phyloP scores from a whole-genome alignment of 1,139 yeast species.

The Pichia sp. region DNA sequence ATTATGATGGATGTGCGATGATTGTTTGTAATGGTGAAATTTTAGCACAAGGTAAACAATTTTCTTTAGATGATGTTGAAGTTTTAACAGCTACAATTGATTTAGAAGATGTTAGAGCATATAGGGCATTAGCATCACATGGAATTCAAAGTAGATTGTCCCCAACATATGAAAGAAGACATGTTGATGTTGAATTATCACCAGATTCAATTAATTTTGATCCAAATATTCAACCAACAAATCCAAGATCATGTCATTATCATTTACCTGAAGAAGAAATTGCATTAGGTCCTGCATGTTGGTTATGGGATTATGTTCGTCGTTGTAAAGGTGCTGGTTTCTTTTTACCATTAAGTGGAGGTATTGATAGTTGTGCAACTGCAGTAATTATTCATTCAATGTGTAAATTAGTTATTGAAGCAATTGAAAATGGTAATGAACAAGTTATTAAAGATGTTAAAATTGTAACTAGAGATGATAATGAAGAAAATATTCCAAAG shows the following conservation, averaged over 20 bases:
- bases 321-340: conserved; percentile 86
- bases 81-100: conserved; percentile 92
- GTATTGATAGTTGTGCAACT: conserved; percentile 96
- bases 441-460: conserved; percentile 71
- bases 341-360: conserved; percentile 92
- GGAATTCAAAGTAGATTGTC: conserved; percentile 64
- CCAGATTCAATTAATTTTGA: conserved; percentile 55
- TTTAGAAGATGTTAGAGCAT: conserved; percentile 81
- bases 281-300: conserved; percentile 97
- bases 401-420: conserved; percentile 78
- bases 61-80: conserved; percentile 83
- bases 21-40: conserved; percentile 88
- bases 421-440: conserved; percentile 56
- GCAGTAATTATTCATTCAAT: conserved; percentile 90
- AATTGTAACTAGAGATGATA: conserved; percentile 47
- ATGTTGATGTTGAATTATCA: conserved; percentile 56
- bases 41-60: conserved; percentile 90
- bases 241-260: conserved; percentile 45
- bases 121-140: conserved; percentile 68
- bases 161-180: conserved; percentile 55
- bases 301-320: conserved; percentile 97
- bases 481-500: conserved; percentile 56
- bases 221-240: conserved; percentile 58
- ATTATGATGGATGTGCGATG: conserved; percentile 95
- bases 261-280: conserved; percentile 92